Evolutionary conservation across 176 grass and related monocot genomes (phyloP).

Genomic region (Cenchrus fungigraminus): DNA sequence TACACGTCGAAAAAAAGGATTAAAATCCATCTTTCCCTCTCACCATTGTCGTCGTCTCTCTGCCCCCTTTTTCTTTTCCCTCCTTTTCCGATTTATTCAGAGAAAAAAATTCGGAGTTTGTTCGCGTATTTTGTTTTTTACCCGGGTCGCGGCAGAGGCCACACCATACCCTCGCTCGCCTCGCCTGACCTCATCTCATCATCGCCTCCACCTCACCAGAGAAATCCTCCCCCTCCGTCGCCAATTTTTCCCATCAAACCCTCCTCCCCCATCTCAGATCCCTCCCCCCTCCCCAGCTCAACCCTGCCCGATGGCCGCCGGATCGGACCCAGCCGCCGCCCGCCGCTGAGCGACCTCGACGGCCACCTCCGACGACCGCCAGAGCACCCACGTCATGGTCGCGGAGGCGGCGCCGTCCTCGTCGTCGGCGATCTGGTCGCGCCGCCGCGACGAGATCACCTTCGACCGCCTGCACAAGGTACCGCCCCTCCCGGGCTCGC

Average conservation of each 20-base stretch:
- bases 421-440: conserved; percentile 75
- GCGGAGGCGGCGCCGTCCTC: conserved; percentile 28
- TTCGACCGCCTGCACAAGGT: conserved; percentile 91
- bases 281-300: conserved; percentile 18
- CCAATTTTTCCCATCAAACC: conserved; percentile 28
- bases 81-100: background rate
- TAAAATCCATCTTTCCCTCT: background rate
- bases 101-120: background rate
- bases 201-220: conserved; percentile 31
- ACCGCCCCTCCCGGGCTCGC: conserved; percentile 15
- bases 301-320: conserved; percentile 20
- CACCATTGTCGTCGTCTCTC: background rate
- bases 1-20: background rate
- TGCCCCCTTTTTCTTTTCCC: background rate
- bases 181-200: conserved; percentile 26
- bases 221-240: conserved; percentile 20
- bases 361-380: background rate
- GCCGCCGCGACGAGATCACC: conserved; percentile 74
- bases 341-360: conserved; percentile 13
- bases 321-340: background rate
- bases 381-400: background rate
- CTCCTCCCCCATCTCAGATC: conserved; percentile 27
- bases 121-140: background rate
- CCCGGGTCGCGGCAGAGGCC: background rate
- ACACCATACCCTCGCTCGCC: background rate